Evolutionary conservation across 495 filamentous ascomycete species (phyloP).

Genomic region (Cercophora sp.): DNA sequence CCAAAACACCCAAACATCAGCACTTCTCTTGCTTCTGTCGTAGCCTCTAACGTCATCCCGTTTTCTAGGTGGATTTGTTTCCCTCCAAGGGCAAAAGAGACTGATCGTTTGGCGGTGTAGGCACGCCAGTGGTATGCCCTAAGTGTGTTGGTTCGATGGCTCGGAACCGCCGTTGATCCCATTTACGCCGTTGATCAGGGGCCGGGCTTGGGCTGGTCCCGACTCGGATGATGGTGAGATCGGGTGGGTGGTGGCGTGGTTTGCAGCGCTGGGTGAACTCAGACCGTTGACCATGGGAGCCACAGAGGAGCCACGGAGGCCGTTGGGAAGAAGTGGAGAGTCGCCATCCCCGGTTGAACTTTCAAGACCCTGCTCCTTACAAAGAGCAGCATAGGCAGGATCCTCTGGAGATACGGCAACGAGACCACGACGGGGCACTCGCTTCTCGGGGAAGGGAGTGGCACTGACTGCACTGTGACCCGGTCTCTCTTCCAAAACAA

Average conservation of each 20-base stretch:
- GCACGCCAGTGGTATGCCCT: too few species aligned
- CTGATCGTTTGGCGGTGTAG: not conserved
- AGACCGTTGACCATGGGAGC: conserved; percentile 18
- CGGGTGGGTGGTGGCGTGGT: conserved; percentile 18
- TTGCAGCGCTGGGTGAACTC: conserved; percentile 12
- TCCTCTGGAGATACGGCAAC: conserved; percentile 41
- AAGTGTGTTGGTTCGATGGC: too few species aligned
- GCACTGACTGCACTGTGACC: conserved; percentile 33
- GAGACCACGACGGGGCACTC: conserved; percentile 45
- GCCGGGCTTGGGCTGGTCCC: conserved; percentile 25
- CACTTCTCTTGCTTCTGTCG: too few species aligned
- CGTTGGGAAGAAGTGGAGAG: conserved; percentile 30
- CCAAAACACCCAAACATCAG: too few species aligned
- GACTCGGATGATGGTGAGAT: conserved; percentile 31
- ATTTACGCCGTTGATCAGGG: conserved; percentile 29
- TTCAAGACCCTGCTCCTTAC: conserved; percentile 42
- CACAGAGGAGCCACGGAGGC: conserved; percentile 29
- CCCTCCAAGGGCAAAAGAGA: conserved; percentile 14
- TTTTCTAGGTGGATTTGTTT: too few species aligned
- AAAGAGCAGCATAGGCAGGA: conserved; percentile 42
- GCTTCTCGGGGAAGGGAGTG: conserved; percentile 43
- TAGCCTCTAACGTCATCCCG: too few species aligned
- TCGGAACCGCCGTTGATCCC: conserved; percentile 15
- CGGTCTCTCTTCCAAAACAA: conserved; percentile 40
- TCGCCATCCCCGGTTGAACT: conserved; percentile 29